Base-by-base conservation (phyloP, 345 rosid species). In the Euphorbia lathyris region DNA sequence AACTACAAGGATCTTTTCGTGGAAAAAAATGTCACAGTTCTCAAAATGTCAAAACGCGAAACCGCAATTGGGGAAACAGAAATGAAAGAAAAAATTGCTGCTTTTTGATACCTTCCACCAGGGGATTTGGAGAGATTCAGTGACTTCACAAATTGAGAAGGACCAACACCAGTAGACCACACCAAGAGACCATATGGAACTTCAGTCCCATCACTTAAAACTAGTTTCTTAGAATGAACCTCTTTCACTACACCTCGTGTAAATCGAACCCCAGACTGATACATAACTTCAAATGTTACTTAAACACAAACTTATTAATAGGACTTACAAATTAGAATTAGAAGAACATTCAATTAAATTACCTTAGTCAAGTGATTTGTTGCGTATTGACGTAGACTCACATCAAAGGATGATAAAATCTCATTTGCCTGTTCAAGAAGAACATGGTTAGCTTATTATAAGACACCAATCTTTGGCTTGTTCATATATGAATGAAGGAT, bases 81-180 rank as follows among this genome's bases (percentile, higher is more conserved):
- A 20, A 20, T 19, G 48, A 10, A n/a, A 0, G 40, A 16, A 0
- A 17, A 27, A 20, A 9, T 11, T 22, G 58, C 27, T 48, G 25
- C 26, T 75, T 67, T 45, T 57, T 9, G 9, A 6, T 77, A 88
- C 94, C 91, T 88, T 81, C 91, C 95, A 73, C 90, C 91, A 20
- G 85, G 77, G 56, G 91, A 78, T 72, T 82, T 85, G 60, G 90
- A 87, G 56, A 86, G 80, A 72, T 80, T 47, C 11, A 89, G 66
- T 60, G 91, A 78, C 66, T 83, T 87, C 12, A 87, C 81, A 62
- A 89, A 89, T 72, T 84, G 63, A 20, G 88, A 89, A 16, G 94
- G 88, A 64, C 97, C 98, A 66, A 94, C 96, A 40, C 98, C 98
- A 1, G 96, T 91, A 25, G 98, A 94, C 97, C 95, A 94, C 19